Conservation (phyloP, 352 stramenopile species). For the Globisporangium splendens region DNA sequence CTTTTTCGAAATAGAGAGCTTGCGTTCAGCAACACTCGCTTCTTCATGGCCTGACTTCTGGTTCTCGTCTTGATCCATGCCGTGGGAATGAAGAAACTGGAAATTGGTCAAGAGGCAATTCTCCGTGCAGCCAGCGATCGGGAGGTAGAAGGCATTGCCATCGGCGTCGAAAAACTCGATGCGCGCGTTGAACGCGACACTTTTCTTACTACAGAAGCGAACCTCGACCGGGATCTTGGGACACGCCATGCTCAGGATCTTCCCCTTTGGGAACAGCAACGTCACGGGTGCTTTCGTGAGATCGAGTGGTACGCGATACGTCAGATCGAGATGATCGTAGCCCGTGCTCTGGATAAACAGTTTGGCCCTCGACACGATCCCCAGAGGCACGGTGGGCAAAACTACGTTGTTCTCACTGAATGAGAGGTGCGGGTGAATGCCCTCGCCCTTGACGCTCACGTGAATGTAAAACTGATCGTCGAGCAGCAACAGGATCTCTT, state of each 20-base stretch:
- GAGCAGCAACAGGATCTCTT: constrained; percentile 71
- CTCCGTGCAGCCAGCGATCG: constrained; percentile 85
- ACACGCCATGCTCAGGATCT: constrained; percentile 80
- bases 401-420: constrained; percentile 86
- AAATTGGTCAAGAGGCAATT: constrained; percentile 92
- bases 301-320: constrained; percentile 75
- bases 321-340: constrained; percentile 91
- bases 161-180: constrained; percentile 93
- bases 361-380: constrained; percentile 46
- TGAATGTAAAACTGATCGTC: constrained; percentile 79
- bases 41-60: not conserved
- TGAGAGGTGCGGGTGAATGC: constrained; percentile 89
- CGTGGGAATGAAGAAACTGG: constrained; percentile 66
- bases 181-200: constrained; percentile 88
- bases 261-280: constrained; percentile 88
- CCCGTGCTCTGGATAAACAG: constrained; percentile 86
- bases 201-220: constrained; percentile 72
- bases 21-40: not conserved
- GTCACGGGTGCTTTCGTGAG: constrained; percentile 73
- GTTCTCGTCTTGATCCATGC: constrained; percentile 13
- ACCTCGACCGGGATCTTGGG: constrained; percentile 83
- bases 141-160: constrained; percentile 81
- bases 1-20: not conserved
- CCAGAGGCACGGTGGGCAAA: constrained; percentile 88
- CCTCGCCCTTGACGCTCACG: constrained; percentile 71